A percentile compares a stretch with the other conserved stretches of the same genome.
phyloP scores from a whole-genome alignment of 1,284 basidiomycete species.

The Gymnopus androsaceus region DNA sequence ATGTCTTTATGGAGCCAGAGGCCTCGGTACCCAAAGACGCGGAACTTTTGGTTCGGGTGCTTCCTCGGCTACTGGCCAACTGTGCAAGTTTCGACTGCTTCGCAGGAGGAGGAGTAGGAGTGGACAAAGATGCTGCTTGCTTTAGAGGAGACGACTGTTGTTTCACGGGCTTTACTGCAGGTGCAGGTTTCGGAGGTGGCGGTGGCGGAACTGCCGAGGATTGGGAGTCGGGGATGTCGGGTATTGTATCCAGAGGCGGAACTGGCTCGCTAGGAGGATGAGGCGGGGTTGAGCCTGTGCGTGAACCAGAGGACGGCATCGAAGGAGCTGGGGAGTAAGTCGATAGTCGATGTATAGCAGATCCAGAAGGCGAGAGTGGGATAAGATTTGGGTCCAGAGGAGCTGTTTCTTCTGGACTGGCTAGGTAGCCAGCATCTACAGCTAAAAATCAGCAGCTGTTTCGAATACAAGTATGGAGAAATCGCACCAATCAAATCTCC shows the following conservation, averaged over 20 bases:
- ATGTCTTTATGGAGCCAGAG: constrained; percentile 63
- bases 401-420: neutral
- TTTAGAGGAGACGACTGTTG: constrained; percentile 31
- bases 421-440: constrained; percentile 6
- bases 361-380: constrained; percentile 64
- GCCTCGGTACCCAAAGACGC: constrained; percentile 49
- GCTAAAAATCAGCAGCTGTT: too few relatives aligned
- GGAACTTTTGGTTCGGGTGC: constrained; percentile 49
- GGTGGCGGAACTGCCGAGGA: constrained; percentile 46
- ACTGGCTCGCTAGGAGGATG: constrained; percentile 41
- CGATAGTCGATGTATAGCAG: constrained; percentile 71
- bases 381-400: constrained; percentile 60
- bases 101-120: constrained; percentile 50
- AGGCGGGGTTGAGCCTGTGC: constrained; percentile 33
- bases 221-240: constrained; percentile 56
- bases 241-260: constrained; percentile 50
- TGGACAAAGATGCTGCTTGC: constrained; percentile 62
- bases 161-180: too few relatives aligned
- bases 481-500: constrained; percentile 59
- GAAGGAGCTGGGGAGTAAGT: constrained; percentile 58
- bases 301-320: constrained; percentile 46
- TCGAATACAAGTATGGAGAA: too few relatives aligned
- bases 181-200: constrained; percentile 21
- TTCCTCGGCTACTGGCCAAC: constrained; percentile 35
- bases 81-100: constrained; percentile 17